Percentiles rank a stretch among this genome's conserved stretches.
Conservation (phyloP, 352 stramenopile species). For the Pythium phragmiticola region DNA sequence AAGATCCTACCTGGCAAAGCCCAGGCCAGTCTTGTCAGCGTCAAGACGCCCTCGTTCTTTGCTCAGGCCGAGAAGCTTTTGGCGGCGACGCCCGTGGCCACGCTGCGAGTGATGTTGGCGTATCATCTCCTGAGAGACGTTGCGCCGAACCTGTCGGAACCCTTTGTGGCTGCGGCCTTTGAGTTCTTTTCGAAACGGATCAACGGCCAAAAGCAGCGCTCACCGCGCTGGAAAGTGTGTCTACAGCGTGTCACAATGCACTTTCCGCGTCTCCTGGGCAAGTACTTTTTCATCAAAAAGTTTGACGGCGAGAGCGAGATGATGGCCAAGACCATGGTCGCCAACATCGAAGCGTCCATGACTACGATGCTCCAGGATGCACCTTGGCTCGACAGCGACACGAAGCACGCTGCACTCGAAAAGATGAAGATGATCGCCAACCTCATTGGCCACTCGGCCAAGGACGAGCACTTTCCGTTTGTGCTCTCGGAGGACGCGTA, state of each 20-base stretch:
- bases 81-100: constrained; percentile 36
- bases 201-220: constrained; percentile 77
- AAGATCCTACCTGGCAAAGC: constrained; percentile 11
- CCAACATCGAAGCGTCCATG: constrained; percentile 80
- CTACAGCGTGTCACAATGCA: constrained; percentile 49
- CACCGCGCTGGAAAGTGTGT: constrained; percentile 90
- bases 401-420: constrained; percentile 71
- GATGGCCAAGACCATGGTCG: constrained; percentile 82
- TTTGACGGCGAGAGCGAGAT: constrained; percentile 86
- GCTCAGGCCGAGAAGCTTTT: constrained; percentile 50
- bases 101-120: constrained; percentile 45
- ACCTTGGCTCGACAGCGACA: constrained; percentile 88
- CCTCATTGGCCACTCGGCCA: constrained; percentile 59
- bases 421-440: constrained; percentile 88
- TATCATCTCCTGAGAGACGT: constrained; percentile 58
- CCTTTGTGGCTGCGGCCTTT: constrained; percentile 89
- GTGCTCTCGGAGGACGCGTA: constrained; percentile 39
- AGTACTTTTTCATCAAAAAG: constrained; percentile 90
- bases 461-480: constrained; percentile 54
- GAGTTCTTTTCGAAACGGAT: constrained; percentile 85
- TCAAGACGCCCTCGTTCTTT: constrained; percentile 66
- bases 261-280: constrained; percentile 75
- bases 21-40: constrained; percentile 39
- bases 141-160: constrained; percentile 42
- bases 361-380: constrained; percentile 69